A percentile compares a stretch with the other conserved stretches of the same genome.
Conservation (phyloP, 2,329 filamentous ascomycete genomes). For the Capronia americana region DNA sequence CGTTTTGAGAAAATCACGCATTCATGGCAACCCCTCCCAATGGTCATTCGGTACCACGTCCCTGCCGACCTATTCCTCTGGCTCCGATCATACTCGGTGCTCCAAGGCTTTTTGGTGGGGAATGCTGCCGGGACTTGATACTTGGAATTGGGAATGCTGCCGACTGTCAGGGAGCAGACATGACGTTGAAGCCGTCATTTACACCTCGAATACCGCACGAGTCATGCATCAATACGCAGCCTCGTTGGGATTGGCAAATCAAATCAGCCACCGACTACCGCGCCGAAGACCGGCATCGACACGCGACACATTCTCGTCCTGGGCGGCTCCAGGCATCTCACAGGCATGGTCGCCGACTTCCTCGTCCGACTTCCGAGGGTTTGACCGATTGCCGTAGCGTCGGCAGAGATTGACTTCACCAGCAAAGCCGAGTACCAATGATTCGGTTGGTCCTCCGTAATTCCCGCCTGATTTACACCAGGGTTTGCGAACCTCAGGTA, state of each 20-base stretch:
- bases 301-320: background rate
- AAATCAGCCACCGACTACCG: conserved; percentile 17
- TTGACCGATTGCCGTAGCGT: conserved; percentile 23
- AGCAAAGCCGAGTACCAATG: background rate
- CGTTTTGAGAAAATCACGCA: conserved; percentile 10
- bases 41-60: conserved; percentile 4
- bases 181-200: conserved; percentile 16
- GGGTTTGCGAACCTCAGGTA: background rate
- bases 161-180: conserved; percentile 3
- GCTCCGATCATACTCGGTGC: background rate
- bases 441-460: background rate
- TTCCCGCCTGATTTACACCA: background rate
- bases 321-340: conserved; percentile 1
- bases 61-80: background rate
- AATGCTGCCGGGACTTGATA: background rate
- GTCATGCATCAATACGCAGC: conserved; percentile 12
- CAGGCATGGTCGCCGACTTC: background rate
- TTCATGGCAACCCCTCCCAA: background rate
- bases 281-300: conserved; percentile 13
- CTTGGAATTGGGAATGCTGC: background rate
- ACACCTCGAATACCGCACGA: conserved; percentile 6
- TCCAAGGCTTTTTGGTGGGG: conserved; percentile 9
- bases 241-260: conserved; percentile 15
- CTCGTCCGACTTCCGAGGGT: background rate
- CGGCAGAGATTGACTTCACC: conserved; percentile 3